Evolutionary conservation across 1,284 basidiomycete species (phyloP), one percentile per base, ranked within the genome.

Genomic region (Rhodotorula sp.): DNA sequence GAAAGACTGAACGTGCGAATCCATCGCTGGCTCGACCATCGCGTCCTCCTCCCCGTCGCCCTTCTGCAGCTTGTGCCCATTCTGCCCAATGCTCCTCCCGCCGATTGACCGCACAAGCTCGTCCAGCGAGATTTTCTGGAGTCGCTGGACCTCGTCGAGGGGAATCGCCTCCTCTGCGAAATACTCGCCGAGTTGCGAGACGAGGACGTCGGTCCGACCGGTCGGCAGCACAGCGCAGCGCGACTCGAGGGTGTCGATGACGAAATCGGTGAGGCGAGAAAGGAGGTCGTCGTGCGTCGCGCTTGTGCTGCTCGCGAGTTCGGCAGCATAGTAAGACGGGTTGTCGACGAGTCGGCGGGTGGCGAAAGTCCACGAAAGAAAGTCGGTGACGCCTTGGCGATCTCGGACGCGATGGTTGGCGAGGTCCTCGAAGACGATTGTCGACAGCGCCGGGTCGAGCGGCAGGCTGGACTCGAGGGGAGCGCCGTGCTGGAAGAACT

Each of bases 401-500:
- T 84, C 80, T 53, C 82, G 75, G 71, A 87, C 82, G 6, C 18
- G 77, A 75, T 6, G 82, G 81, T 26, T 80, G 22, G 37, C 31
- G 52, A 71, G 28, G 62, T 72, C 65, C 52, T 51, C 30, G 48
- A 74, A 67, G 37, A 37, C 37, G 8, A 65, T 18, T n/a, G 71
- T 37, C 55, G 58, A 28, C 20, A 76, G 55, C 48, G 65, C 61
- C 8, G 65, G 30, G 62, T 71, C 57, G 70, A 64, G 50, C 16
- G 67, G 55, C 28, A 72, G 64, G 6, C 54, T 56, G 40, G 73
- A 72, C 58, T 98, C 95, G 34, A 98, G 82, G 1, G 93, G 91
- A 28, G 96, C 82, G 11, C 96, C 96, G 44, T 92, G 87, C 58
- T 87, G 86, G 68, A 99, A 81, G 82, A 94, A 91, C 30, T 89